A percentile compares a stretch with the other conserved stretches of the same genome.
Conservation (phyloP, 345 rosid genomes). For the Citrus glauca region DNA sequence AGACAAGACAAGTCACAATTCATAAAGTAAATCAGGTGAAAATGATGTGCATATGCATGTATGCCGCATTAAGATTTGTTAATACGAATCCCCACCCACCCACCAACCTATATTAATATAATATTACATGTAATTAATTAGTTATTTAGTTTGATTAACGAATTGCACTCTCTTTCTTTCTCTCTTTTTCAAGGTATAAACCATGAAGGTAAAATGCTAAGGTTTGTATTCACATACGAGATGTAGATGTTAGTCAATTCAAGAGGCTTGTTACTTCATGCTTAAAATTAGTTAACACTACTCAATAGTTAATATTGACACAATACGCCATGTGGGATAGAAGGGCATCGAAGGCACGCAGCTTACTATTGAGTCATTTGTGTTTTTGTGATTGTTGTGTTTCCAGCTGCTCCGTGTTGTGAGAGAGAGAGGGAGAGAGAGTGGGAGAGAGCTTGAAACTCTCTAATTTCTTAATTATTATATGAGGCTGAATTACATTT, state of each 20-base stretch:
- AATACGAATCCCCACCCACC: conserved; percentile 1
- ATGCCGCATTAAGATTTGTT: neutral
- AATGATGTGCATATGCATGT: conserved; percentile 8
- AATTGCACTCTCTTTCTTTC: neutral
- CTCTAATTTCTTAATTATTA: neutral
- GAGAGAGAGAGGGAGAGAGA: no score
- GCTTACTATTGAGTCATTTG: conserved; percentile 4
- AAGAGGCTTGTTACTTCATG: neutral
- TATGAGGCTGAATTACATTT: no score
- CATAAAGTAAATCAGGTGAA: conserved; percentile 17
- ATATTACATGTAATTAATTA: neutral
- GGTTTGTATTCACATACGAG: conserved; percentile 12
- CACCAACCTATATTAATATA: neutral
- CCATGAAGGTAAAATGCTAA: neutral
- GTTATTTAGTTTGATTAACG: neutral
- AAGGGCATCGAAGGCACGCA: conserved; percentile 10
- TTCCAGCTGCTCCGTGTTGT: neutral
- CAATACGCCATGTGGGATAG: neutral
- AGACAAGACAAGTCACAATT: conserved; percentile 7
- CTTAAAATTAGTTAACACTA: neutral
- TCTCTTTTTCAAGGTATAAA: neutral
- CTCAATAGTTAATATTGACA: neutral
- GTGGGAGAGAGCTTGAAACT: no score
- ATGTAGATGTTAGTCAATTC: conserved; percentile 13
- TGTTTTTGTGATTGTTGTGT: neutral